A percentile compares a stretch with the other conserved stretches of the same genome.
phyloP scores from a whole-genome alignment of 148 eudicot genomes.

The Dianthus caryophyllus region DNA sequence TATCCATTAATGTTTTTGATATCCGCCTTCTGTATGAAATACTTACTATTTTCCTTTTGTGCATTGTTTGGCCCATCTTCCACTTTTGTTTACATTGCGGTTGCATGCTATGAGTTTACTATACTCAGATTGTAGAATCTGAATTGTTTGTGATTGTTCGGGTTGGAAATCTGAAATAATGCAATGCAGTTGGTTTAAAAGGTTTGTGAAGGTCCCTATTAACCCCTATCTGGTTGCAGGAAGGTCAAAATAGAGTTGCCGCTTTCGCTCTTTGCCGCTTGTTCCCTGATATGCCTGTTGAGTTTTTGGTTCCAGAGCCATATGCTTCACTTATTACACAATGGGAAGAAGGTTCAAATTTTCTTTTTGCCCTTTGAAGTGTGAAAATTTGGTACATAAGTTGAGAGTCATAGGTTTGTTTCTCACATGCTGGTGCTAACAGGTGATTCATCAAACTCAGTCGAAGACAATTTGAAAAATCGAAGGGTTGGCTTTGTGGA shows the following conservation, averaged over 20 bases:
- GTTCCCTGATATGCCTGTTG: slow-evolving; percentile 88
- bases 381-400: too few species aligned
- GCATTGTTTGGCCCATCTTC: too few species aligned
- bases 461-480: slow-evolving; percentile 45
- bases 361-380: neutral
- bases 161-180: neutral
- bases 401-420: neutral
- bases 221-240: slow-evolving; percentile 39
- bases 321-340: slow-evolving; percentile 58
- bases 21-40: too few species aligned
- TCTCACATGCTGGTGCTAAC: slow-evolving; percentile 23
- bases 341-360: slow-evolving; percentile 77
- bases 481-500: slow-evolving; percentile 78
- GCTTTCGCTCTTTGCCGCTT: slow-evolving; percentile 74
- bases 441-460: slow-evolving; percentile 51
- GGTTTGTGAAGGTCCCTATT: slow-evolving; percentile 6
- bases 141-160: neutral
- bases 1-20: neutral
- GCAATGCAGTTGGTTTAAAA: neutral
- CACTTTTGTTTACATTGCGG: too few species aligned
- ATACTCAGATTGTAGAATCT: too few species aligned
- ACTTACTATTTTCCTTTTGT: too few species aligned
- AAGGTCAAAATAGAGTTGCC: slow-evolving; percentile 94
- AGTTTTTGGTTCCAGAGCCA: slow-evolving; percentile 66
- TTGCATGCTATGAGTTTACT: too few species aligned